Conservation (phyloP, 1,139 yeast species). For the Hansenula sp. region DNA sequence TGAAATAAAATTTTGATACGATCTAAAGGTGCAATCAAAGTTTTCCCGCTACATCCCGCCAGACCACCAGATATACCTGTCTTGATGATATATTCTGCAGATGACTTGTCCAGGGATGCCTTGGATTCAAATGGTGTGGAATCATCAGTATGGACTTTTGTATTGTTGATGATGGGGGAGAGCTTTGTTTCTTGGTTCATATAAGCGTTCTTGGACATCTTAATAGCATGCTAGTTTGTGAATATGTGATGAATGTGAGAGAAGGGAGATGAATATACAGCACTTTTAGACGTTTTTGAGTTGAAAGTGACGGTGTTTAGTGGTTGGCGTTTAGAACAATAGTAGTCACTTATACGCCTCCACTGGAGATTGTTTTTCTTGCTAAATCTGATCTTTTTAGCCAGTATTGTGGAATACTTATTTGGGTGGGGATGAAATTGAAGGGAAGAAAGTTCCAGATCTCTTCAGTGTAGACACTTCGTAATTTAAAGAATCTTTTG, state of each 20-base stretch:
- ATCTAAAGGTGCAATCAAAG: constrained; percentile 92
- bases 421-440: too few species aligned
- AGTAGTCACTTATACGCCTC: neutral
- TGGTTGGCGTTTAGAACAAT: neutral
- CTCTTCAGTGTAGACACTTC: too few species aligned
- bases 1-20: constrained; percentile 92
- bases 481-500: too few species aligned
- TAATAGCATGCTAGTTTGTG: neutral
- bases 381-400: too few species aligned
- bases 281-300: neutral
- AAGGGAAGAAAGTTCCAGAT: too few species aligned
- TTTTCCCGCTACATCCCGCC: constrained; percentile 94
- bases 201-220: constrained; percentile 3
- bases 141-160: constrained; percentile 15
- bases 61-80: constrained; percentile 94
- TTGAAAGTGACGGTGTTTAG: neutral
- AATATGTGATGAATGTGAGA: neutral
- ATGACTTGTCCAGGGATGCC: constrained; percentile 53
- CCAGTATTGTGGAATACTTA: too few species aligned
- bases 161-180: constrained; percentile 6
- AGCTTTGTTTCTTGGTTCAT: constrained; percentile 1
- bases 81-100: constrained; percentile 71
- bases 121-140: constrained; percentile 15
- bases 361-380: neutral
- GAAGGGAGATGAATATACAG: neutral